Evolutionary conservation across 768 basidiomycete genomes (phyloP), one percentile per base, ranked within the genome.

Genomic region (Xerocomellus chrysenteron): DNA sequence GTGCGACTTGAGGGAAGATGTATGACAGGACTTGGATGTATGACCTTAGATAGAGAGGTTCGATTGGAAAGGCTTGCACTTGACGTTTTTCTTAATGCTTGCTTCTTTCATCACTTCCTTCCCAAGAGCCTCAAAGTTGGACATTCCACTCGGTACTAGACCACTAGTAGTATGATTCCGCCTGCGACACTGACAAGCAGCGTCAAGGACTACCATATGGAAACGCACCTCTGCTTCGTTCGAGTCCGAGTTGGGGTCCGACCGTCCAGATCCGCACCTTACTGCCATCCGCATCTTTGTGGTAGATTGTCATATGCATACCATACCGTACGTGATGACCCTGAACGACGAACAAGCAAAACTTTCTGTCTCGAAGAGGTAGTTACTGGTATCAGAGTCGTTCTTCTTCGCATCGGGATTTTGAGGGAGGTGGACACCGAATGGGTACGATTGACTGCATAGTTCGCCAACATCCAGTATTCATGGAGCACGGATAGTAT

Each of bases 31-130:
- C n/a, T n/a, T n/a, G n/a, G n/a, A n/a, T n/a, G n/a, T n/a, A n/a
- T 21, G 21, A 21, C 21, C 2, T 21, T 21, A 21, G 21, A 21
- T 21, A 21, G 21, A 21, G 21, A 21, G 21, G 21, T 21, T 21
- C 21, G 21, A 21, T 21, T 21, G 21, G 21, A 21, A 21, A 21
- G 21, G 21, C 21, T 21, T 21, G 21, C 21, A 21, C 21, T 21
- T 21, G 21, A 21, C 21, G n/a, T 76, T 71, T 50, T 86, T 86
- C 4, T 78, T 76, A 26, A 98, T 77, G 62, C 87, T 92, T 2
- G 94, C 96, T 71, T 99, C 96, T 67, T 98, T 96, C 79, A 84
- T 87, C 52, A 91, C 88, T 71, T 98, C 96, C 68, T 96, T 97
- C 35, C 95, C 80, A 43, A 98, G 75, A 2, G 85, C 80, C 47